Evolutionary conservation across 192 early-diverging fungal genomes (phyloP).

Genomic region (Coemansia sp.): DNA sequence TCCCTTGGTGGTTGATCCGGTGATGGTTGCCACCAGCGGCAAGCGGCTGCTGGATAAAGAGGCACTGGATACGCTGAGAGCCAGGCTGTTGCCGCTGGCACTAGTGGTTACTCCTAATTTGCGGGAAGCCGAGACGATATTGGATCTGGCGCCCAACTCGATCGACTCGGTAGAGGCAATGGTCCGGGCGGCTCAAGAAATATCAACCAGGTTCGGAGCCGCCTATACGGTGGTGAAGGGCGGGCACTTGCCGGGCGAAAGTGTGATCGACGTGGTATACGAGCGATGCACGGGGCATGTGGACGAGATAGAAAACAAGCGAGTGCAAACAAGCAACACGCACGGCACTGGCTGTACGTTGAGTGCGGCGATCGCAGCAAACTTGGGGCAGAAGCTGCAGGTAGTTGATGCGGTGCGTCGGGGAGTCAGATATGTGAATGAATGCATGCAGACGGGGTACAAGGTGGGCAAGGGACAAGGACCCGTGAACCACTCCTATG

Average conservation of each 20-base stretch:
- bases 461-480: conserved; percentile 68
- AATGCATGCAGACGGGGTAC: conserved; percentile 62
- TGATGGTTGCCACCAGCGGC: conserved; percentile 82
- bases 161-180: conserved; percentile 63
- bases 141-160: conserved; percentile 34
- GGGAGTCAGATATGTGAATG: conserved; percentile 62
- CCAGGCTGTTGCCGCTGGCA: conserved; percentile 67
- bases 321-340: conserved; percentile 65
- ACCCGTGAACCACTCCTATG: conserved; percentile 66
- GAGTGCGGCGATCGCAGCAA: conserved; percentile 74
- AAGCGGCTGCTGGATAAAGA: conserved; percentile 59
- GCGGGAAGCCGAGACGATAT: conserved; percentile 72
- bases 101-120: conserved; percentile 78
- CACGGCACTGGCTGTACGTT: conserved; percentile 90
- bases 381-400: conserved; percentile 58
- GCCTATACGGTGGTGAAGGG: conserved; percentile 73
- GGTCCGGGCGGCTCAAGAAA: conserved; percentile 56
- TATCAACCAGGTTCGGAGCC: conserved; percentile 56
- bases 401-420: conserved; percentile 55
- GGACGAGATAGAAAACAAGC: conserved; percentile 55
- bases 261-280: conserved; percentile 66
- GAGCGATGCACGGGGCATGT: conserved; percentile 37
- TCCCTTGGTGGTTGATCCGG: conserved; percentile 75
- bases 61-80: conserved; percentile 58
- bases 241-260: conserved; percentile 64